Evolutionary conservation across 106 monocot genomes (phyloP).

Genomic region (Apostasia ramifera): DNA sequence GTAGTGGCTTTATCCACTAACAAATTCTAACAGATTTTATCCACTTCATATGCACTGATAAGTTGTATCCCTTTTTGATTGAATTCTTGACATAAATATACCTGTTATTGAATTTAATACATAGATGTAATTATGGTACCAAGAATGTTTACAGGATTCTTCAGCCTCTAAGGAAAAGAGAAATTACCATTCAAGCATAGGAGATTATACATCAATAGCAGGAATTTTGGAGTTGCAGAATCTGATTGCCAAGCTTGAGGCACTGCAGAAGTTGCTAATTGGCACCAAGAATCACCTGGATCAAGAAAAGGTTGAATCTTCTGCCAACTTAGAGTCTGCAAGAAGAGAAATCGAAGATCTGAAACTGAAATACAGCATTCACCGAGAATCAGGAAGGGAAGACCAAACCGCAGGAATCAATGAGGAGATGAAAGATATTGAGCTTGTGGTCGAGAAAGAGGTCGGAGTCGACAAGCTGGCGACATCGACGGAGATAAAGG

Average conservation of each 20-base stretch:
- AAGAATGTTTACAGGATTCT: conserved; percentile 23
- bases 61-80: background rate
- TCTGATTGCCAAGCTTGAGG: conserved; percentile 42
- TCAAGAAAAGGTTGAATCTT: conserved; percentile 26
- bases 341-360: conserved; percentile 31
- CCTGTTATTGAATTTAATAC: no score
- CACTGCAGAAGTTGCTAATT: conserved; percentile 38
- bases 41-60: background rate
- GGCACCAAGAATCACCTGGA: conserved; percentile 20
- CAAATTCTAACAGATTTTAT: background rate
- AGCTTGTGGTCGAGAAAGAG: conserved; percentile 49
- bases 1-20: no score
- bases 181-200: conserved; percentile 6
- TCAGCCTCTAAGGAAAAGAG: background rate
- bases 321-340: conserved; percentile 23
- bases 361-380: conserved; percentile 12
- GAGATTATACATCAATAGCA: background rate
- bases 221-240: conserved; percentile 42
- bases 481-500: conserved; percentile 11
- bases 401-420: no score
- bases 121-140: no score
- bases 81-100: background rate
- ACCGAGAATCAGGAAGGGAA: background rate
- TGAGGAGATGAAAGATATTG: conserved; percentile 4
- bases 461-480: conserved; percentile 46